These are phyloP conservation scores for Lagenidium giganteum DNA, from an alignment of 352 stramenopile genomes.

Conservation along the genomic window DNA sequence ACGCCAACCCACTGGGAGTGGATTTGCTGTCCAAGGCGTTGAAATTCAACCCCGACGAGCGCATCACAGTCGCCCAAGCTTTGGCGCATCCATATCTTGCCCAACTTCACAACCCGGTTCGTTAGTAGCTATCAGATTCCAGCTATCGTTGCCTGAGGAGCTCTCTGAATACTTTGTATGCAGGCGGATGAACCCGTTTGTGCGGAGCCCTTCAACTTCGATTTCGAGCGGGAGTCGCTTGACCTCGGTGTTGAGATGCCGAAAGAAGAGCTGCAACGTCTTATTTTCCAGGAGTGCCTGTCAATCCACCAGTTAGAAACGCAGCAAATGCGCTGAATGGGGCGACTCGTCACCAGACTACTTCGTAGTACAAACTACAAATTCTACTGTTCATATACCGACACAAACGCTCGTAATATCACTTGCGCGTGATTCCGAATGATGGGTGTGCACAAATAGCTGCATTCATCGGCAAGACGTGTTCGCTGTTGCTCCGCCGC, in stretches of 20 bases:
- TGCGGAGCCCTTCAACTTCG: constrained; percentile 75
- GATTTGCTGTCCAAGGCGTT: constrained; percentile 91
- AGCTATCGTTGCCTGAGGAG: not conserved
- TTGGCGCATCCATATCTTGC: constrained; percentile 87
- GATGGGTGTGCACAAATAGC: too few relatives aligned
- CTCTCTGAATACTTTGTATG: too few relatives aligned
- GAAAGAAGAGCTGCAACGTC: constrained; percentile 79
- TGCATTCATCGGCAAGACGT: too few relatives aligned
- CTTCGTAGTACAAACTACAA: too few relatives aligned
- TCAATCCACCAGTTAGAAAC: constrained; percentile 68
- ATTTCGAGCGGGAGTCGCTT: constrained; percentile 81
- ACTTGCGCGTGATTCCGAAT: too few relatives aligned
- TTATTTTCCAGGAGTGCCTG: constrained; percentile 75
- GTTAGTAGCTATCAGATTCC: too few relatives aligned
- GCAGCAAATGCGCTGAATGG: constrained; percentile 61
- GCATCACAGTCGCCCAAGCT: constrained; percentile 90
- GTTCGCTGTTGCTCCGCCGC: too few relatives aligned
- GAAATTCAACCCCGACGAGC: constrained; percentile 90
- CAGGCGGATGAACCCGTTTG: constrained; percentile 86
- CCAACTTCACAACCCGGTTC: constrained; percentile 88
- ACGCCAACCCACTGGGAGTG: constrained; percentile 73
- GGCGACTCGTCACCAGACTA: too few relatives aligned
- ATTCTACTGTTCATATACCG: too few relatives aligned
- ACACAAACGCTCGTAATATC: too few relatives aligned
- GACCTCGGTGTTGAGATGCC: constrained; percentile 81